Evolutionary conservation across 2,329 filamentous ascomycete species (phyloP).

Genomic region (Madurella fahalii): DNA sequence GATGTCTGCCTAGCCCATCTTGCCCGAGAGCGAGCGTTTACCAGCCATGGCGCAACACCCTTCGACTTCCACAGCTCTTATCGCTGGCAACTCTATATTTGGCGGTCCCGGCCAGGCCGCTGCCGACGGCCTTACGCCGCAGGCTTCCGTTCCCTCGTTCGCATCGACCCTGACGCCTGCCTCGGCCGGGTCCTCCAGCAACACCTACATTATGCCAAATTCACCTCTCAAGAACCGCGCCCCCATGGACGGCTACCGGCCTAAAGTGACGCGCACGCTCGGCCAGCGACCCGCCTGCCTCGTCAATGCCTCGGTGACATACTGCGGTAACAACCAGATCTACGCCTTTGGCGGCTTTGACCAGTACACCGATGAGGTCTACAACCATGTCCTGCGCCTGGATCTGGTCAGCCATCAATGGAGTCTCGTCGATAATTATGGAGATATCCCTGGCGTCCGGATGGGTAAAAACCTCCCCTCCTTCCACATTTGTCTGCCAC

Average conservation of each 20-base stretch:
- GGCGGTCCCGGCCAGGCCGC: slow-evolving; percentile 37
- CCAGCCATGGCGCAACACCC: slow-evolving; percentile 24
- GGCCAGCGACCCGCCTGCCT: slow-evolving; percentile 86
- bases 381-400: slow-evolving; percentile 91
- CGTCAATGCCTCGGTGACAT: slow-evolving; percentile 98
- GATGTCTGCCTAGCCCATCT: neutral
- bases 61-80: slow-evolving; percentile 23
- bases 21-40: neutral
- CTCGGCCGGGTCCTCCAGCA: slow-evolving; percentile 57
- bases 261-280: slow-evolving; percentile 73
- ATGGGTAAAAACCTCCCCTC: slow-evolving; percentile 64
- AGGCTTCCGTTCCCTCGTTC: slow-evolving; percentile 25
- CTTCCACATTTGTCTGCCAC: slow-evolving; percentile 9
- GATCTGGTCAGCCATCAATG: slow-evolving; percentile 87
- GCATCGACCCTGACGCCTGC: slow-evolving; percentile 38
- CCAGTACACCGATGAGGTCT: slow-evolving; percentile 97
- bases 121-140: slow-evolving; percentile 26
- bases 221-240: slow-evolving; percentile 67
- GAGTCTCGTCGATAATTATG: slow-evolving; percentile 97
- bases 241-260: slow-evolving; percentile 71
- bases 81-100: slow-evolving; percentile 36
- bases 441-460: slow-evolving; percentile 91
- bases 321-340: slow-evolving; percentile 94
- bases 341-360: slow-evolving; percentile 98
- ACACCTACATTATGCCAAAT: slow-evolving; percentile 88